A percentile compares a stretch with the other conserved stretches of the same genome.
Evolutionary conservation across 257 asterid species (phyloP).

Genomic region (Avicennia marina): DNA sequence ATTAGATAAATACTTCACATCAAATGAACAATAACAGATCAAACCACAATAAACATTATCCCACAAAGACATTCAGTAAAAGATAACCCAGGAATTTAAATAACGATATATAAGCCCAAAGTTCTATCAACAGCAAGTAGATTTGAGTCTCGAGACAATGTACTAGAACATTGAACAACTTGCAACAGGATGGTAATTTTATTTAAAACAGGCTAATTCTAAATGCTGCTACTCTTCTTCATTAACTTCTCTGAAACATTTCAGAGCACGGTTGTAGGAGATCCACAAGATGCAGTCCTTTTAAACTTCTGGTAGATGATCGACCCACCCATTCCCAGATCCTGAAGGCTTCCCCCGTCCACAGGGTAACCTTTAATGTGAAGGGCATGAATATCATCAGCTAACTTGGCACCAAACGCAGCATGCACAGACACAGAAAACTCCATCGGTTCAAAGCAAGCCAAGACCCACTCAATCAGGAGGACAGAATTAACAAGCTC

Average conservation of each 20-base stretch:
- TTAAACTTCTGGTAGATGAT: constrained; percentile 64
- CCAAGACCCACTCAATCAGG: constrained; percentile 59
- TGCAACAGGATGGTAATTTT: constrained; percentile 16
- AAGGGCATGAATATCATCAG: constrained; percentile 27
- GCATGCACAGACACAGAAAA: constrained; percentile 61
- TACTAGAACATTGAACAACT: not conserved
- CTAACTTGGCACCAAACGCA: constrained; percentile 30
- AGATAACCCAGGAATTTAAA: not conserved
- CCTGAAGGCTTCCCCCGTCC: constrained; percentile 42
- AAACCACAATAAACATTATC: not conserved
- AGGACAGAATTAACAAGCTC: constrained; percentile 29
- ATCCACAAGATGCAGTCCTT: constrained; percentile 39
- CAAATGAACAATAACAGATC: not conserved
- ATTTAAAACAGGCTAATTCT: constrained; percentile 9
- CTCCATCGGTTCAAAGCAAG: constrained; percentile 58
- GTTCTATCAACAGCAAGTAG: too few species aligned
- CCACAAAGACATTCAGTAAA: not conserved
- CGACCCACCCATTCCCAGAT: constrained; percentile 57
- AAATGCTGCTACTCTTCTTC: constrained; percentile 69
- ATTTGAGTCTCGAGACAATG: too few species aligned
- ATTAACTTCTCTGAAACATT: constrained; percentile 50
- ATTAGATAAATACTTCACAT: not conserved
- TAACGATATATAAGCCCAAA: too few species aligned
- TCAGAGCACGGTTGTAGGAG: constrained; percentile 78
- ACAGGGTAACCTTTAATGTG: constrained; percentile 43